Conservation (phyloP, 352 stramenopile species). For the Pythium catenulatum region DNA sequence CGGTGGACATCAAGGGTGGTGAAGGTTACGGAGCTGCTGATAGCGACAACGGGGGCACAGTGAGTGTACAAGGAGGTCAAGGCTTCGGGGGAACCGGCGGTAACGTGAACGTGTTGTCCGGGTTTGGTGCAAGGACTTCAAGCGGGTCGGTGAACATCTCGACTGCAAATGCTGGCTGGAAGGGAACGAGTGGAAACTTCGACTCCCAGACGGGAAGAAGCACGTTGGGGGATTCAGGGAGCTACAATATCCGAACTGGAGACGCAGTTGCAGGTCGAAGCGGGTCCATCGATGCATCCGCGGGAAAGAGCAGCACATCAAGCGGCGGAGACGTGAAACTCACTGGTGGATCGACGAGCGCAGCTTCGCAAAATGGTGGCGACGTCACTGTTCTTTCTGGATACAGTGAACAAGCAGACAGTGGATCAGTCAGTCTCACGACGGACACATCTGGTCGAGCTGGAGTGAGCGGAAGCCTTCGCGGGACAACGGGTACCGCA, state of each 20-base stretch:
- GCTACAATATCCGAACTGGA: constrained; percentile 76
- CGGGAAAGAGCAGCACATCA: constrained; percentile 75
- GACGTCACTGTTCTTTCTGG: constrained; percentile 89
- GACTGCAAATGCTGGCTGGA: constrained; percentile 80
- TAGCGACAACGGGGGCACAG: constrained; percentile 71
- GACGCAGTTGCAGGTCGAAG: constrained; percentile 72
- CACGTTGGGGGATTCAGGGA: constrained; percentile 76
- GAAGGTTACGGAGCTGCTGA: constrained; percentile 70
- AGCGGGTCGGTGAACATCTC: constrained; percentile 81
- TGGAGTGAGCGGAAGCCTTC: constrained; percentile 88
- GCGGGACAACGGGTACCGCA: constrained; percentile 77
- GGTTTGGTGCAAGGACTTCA: constrained; percentile 65
- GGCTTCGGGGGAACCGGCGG: constrained; percentile 75
- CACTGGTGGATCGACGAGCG: constrained; percentile 74
- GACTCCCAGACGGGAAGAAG: constrained; percentile 76
- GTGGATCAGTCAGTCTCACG: constrained; percentile 84
- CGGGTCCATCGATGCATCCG: constrained; percentile 68
- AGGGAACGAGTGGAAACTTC: constrained; percentile 87
- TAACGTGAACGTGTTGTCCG: constrained; percentile 70
- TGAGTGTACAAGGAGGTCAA: constrained; percentile 72
- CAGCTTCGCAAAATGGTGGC: constrained; percentile 77
- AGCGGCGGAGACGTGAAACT: constrained; percentile 89
- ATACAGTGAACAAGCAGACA: constrained; percentile 79
- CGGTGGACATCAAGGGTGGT: constrained; percentile 76
- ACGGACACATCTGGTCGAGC: constrained; percentile 85